Percentiles rank a stretch among this genome's conserved stretches.
phyloP scores from a whole-genome alignment of 2,329 filamentous ascomycete species.

The Arthrobotrys conoides region DNA sequence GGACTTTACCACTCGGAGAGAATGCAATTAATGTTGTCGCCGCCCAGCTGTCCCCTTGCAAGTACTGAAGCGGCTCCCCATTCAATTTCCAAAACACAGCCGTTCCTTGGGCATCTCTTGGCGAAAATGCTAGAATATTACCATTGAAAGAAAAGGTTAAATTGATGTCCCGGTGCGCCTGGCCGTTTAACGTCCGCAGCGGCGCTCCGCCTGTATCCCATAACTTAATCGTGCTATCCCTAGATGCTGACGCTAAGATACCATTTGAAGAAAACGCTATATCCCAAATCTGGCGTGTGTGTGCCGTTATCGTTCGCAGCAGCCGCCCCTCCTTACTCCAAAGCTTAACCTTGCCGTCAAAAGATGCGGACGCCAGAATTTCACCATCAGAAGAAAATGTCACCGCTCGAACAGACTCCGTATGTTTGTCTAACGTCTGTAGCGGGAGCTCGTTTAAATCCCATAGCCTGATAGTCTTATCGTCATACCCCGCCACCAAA shows the following conservation, averaged over 20 bases:
- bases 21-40: slow-evolving; percentile 69
- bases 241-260: background rate
- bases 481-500: background rate
- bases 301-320: background rate
- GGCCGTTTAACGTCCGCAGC: background rate
- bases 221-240: background rate
- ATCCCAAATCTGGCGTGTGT: background rate
- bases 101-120: too few relatives aligned
- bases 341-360: background rate
- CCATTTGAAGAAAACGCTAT: background rate
- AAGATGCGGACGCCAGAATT: background rate
- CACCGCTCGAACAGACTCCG: background rate
- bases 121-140: background rate
- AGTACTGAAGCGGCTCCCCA: background rate
- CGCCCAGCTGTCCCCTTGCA: too few relatives aligned
- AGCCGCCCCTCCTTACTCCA: background rate
- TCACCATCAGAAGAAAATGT: background rate
- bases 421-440: background rate
- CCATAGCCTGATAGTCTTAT: background rate
- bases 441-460: background rate
- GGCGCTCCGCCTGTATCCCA: background rate
- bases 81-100: too few relatives aligned
- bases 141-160: background rate
- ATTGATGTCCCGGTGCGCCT: too few relatives aligned
- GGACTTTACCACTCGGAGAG: slow-evolving; percentile 86